Percentiles rank a stretch among this genome's conserved stretches.
Conservation (phyloP, 2,329 filamentous ascomycete genomes). For the Diaporthe amygdali region DNA sequence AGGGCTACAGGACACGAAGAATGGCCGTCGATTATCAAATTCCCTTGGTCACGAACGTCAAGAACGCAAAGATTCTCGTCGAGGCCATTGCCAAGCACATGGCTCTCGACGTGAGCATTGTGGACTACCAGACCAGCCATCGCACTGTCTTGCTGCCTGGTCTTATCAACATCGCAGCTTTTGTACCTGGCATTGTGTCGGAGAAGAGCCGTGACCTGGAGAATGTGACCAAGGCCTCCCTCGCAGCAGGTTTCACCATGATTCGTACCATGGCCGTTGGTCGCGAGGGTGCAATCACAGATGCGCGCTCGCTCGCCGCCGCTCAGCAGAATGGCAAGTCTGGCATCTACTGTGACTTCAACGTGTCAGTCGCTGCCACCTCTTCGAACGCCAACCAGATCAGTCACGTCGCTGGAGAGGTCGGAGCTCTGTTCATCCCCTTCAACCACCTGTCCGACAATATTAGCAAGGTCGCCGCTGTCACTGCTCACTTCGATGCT, state of each 20-base stretch:
- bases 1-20: constrained; percentile 93
- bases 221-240: constrained; percentile 73
- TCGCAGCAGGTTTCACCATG: constrained; percentile 80
- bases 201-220: constrained; percentile 71
- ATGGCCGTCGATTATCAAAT: constrained; percentile 99
- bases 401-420: constrained; percentile 72
- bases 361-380: constrained; percentile 78
- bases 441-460: constrained; percentile 84
- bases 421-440: constrained; percentile 81
- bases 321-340: constrained; percentile 74
- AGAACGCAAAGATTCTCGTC: constrained; percentile 96
- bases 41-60: constrained; percentile 96
- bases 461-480: constrained; percentile 82
- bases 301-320: constrained; percentile 71
- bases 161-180: constrained; percentile 79
- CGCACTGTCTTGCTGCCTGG: constrained; percentile 75
- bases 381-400: constrained; percentile 77
- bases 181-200: constrained; percentile 75
- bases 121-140: constrained; percentile 93
- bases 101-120: constrained; percentile 78
- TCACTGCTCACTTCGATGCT: constrained; percentile 78
- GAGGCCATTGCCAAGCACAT: constrained; percentile 93
- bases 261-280: constrained; percentile 79
- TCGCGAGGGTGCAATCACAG: constrained; percentile 73
- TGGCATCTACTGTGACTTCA: constrained; percentile 77